Evolutionary conservation across 2,329 filamentous ascomycete species (phyloP).

Genomic region (Botrytis medusae): DNA sequence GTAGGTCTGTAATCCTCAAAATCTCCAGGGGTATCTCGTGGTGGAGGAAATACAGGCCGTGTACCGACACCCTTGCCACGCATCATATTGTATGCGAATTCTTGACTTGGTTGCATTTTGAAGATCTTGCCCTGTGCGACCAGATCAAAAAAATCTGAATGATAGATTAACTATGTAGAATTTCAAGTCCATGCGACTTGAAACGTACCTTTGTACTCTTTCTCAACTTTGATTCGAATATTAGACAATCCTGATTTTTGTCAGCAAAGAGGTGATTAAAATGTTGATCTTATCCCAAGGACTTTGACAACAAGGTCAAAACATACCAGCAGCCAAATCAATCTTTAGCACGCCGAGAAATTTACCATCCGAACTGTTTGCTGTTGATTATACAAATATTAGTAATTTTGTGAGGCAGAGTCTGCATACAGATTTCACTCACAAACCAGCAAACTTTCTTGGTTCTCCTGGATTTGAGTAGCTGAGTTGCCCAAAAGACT

Average conservation of each 20-base stretch:
- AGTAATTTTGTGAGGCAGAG: neutral
- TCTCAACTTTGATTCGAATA: conserved; percentile 10
- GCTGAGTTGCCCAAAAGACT: neutral
- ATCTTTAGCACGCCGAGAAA: conserved; percentile 4
- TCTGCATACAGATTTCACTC: neutral
- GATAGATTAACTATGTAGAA: neutral
- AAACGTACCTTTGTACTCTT: conserved; percentile 18
- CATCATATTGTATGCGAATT: conserved; percentile 19
- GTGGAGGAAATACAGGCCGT: conserved; percentile 11
- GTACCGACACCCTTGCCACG: conserved; percentile 16
- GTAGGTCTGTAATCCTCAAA: neutral
- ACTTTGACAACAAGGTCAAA: neutral
- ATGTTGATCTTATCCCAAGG: neutral
- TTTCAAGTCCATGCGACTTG: neutral
- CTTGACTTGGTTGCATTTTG: conserved; percentile 14
- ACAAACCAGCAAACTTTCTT: neutral
- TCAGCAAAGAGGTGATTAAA: neutral
- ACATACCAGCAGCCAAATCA: conserved; percentile 13
- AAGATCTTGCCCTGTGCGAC: neutral
- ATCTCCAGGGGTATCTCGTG: neutral
- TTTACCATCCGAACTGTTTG: neutral
- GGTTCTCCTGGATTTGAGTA: neutral
- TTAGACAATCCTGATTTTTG: conserved; percentile 7
- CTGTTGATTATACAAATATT: conserved; percentile 8
- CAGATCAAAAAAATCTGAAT: conserved; percentile 17